A percentile compares a stretch with the other conserved stretches of the same genome.
phyloP scores from a whole-genome alignment of 2,329 filamentous ascomycete genomes.

The Aspergillus tubingensis region DNA sequence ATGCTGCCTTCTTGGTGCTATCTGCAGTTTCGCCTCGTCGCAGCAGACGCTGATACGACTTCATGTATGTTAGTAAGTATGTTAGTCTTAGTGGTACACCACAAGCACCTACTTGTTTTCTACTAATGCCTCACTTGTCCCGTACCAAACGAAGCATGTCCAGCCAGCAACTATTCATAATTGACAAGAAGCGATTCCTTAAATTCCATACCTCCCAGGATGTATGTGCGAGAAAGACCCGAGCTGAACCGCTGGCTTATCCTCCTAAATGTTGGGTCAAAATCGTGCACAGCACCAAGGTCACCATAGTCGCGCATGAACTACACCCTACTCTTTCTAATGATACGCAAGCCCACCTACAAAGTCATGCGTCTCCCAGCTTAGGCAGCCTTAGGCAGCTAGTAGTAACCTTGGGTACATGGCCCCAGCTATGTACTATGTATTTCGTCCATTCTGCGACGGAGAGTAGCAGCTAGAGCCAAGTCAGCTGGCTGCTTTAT shows the following conservation, averaged over 20 bases:
- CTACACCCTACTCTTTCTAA: background rate
- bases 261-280: background rate
- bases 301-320: background rate
- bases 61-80: background rate
- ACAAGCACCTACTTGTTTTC: background rate
- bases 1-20: background rate
- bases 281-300: background rate
- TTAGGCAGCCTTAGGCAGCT: background rate
- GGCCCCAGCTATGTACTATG: too few relatives aligned
- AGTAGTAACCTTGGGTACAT: too few relatives aligned
- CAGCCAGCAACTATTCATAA: background rate
- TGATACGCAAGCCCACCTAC: too few relatives aligned
- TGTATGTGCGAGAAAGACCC: background rate
- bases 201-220: too few relatives aligned
- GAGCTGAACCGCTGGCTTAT: background rate
- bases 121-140: background rate
- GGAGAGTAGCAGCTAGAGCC: too few relatives aligned
- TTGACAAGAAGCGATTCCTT: background rate
- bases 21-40: background rate
- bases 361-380: background rate
- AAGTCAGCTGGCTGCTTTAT: too few relatives aligned
- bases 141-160: background rate
- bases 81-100: background rate
- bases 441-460: too few relatives aligned
- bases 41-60: background rate